Conservation (phyloP, 2,329 filamentous ascomycete genomes). For the Amauroascus verrucosus region DNA sequence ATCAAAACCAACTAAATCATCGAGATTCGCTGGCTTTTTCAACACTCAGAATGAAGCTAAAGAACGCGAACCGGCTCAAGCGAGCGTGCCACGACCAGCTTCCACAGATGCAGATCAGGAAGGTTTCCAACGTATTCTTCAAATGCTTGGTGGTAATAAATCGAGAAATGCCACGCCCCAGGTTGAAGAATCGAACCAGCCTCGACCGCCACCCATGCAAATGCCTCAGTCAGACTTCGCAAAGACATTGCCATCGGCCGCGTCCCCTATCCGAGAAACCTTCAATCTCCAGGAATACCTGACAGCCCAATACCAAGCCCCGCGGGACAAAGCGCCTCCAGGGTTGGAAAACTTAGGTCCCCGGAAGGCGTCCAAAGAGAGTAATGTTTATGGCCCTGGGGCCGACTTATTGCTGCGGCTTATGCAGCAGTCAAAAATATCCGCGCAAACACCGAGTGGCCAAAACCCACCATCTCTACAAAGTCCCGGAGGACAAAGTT, state of each 20-base stretch:
- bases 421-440: conserved; percentile 53
- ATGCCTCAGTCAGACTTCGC: conserved; percentile 18
- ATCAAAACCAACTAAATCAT: conserved; percentile 57
- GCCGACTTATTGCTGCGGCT: conserved; percentile 78
- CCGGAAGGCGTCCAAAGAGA: conserved; percentile 29
- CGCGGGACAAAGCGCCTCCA: conserved; percentile 21
- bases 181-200: conserved; percentile 27
- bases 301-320: conserved; percentile 19
- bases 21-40: conserved; percentile 78
- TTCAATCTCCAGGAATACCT: conserved; percentile 27
- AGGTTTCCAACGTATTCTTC: conserved; percentile 71
- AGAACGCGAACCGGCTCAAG: conserved; percentile 20
- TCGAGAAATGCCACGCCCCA: conserved; percentile 39
- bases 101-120: conserved; percentile 61
- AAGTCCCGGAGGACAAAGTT: conserved; percentile 25
- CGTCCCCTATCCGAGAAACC: conserved; percentile 27
- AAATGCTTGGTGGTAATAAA: conserved; percentile 59
- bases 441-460: conserved; percentile 20
- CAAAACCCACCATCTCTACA: conserved; percentile 24
- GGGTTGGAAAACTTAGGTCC: conserved; percentile 24
- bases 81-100: conserved; percentile 34
- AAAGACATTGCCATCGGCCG: conserved; percentile 20
- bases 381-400: conserved; percentile 45
- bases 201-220: conserved; percentile 22
- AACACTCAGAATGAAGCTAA: conserved; percentile 47